These are phyloP conservation scores for Aspergillus leporis DNA, from an alignment of 495 filamentous ascomycete species.

Conservation along the genomic window DNA sequence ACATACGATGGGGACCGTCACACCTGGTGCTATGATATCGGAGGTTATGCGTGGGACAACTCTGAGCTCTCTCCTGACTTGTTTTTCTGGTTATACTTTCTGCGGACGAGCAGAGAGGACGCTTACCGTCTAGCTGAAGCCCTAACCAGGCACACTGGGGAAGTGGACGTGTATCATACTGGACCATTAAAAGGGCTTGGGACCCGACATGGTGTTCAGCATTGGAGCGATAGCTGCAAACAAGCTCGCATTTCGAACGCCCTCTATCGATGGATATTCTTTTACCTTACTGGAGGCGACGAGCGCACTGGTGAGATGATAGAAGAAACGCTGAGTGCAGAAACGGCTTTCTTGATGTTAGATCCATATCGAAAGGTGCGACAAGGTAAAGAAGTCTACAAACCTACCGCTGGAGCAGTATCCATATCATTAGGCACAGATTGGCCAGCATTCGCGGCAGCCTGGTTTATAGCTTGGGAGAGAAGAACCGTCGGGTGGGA, in stretches of 20 bases:
- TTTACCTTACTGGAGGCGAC: constrained; percentile 45
- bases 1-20: constrained; percentile 52
- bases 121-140: constrained; percentile 51
- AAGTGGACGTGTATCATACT: constrained; percentile 53
- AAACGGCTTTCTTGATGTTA: constrained; percentile 28
- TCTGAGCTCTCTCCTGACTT: constrained; percentile 53
- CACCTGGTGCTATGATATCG: constrained; percentile 53
- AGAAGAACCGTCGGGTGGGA: too few relatives aligned
- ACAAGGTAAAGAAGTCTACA: neutral
- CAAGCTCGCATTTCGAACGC: constrained; percentile 43
- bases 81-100: constrained; percentile 53
- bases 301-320: constrained; percentile 47
- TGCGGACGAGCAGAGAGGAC: constrained; percentile 46
- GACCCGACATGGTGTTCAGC: constrained; percentile 52
- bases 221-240: constrained; percentile 51
- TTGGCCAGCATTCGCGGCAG: too few relatives aligned
- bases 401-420: neutral
- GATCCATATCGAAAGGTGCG: neutral
- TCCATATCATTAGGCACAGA: too few relatives aligned
- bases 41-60: constrained; percentile 57
- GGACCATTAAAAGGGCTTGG: constrained; percentile 49
- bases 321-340: constrained; percentile 38
- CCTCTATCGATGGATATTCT: constrained; percentile 44
- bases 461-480: too few relatives aligned
- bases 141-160: constrained; percentile 47